Evolutionary conservation across 805 yeast species (phyloP).

Genomic region (Saccharomycopsis oosterbeekiorum): DNA sequence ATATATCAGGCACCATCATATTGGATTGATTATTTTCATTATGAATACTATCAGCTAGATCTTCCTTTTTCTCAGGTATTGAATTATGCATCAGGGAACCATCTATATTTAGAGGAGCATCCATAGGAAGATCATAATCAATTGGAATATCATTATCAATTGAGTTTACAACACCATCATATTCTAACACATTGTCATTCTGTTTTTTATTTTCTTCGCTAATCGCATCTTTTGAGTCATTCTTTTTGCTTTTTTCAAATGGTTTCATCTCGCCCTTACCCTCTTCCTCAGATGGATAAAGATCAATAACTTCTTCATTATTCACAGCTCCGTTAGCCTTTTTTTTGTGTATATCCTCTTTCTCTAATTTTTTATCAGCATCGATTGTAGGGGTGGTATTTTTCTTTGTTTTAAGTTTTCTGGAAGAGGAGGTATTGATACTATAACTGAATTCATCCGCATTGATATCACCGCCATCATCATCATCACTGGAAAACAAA

Average conservation of each 20-base stretch:
- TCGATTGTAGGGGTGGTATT: background rate
- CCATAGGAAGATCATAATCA: background rate
- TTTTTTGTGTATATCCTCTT: slow-evolving; percentile 1
- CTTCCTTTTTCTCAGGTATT: background rate
- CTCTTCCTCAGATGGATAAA: background rate
- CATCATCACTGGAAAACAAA: slow-evolving; percentile 13
- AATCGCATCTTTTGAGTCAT: background rate
- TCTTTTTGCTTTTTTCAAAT: background rate
- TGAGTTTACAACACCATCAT: background rate
- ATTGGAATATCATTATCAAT: background rate
- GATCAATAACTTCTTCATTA: background rate
- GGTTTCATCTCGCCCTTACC: background rate
- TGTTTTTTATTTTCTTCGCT: background rate
- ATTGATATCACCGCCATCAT: background rate
- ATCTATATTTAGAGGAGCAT: background rate
- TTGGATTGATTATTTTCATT: background rate
- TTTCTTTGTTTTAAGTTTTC: background rate
- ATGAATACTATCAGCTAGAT: background rate
- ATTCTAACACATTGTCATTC: background rate
- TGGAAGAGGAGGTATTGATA: background rate
- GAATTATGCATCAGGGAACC: background rate
- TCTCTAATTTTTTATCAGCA: slow-evolving; percentile 1
- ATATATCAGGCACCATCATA: background rate
- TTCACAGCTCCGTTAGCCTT: background rate
- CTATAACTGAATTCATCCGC: background rate